phyloP scores from a whole-genome alignment of 495 filamentous ascomycete genomes.

The Tuber brumale region DNA sequence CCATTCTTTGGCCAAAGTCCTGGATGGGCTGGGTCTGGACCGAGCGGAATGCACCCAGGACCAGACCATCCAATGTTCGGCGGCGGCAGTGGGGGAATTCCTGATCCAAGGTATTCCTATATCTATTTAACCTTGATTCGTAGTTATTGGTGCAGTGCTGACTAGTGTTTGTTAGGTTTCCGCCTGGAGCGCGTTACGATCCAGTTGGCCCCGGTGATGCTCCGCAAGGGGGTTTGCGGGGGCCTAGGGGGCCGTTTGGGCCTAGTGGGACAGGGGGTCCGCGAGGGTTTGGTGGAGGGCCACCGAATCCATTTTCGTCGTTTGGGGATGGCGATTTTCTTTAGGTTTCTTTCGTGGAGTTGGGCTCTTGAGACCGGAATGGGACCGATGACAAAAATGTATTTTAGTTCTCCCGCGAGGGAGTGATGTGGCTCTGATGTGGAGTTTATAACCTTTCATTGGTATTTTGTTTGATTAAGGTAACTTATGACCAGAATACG shows the following conservation, averaged over 20 bases:
- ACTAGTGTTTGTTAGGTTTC: constrained; percentile 46
- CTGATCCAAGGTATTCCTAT: constrained; percentile 48
- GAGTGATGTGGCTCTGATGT: neutral
- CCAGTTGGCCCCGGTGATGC: constrained; percentile 68
- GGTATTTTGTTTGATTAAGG: neutral
- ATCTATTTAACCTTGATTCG: neutral
- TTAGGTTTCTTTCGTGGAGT: constrained; percentile 35
- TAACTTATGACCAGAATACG: neutral
- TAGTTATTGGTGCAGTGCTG: neutral
- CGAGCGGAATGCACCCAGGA: constrained; percentile 83
- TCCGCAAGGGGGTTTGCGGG: constrained; percentile 49
- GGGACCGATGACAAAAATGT: neutral
- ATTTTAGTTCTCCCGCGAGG: neutral
- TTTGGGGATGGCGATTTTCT: constrained; percentile 66
- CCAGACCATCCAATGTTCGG: constrained; percentile 89
- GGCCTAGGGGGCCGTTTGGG: constrained; percentile 44
- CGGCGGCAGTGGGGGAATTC: constrained; percentile 54
- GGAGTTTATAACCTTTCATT: neutral
- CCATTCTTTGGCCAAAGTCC: constrained; percentile 52
- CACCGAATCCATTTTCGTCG: constrained; percentile 49
- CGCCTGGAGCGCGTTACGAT: constrained; percentile 65
- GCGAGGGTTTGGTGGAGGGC: constrained; percentile 47
- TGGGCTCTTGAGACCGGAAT: neutral
- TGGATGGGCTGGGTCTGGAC: constrained; percentile 47
- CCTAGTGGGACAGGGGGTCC: constrained; percentile 43